These are phyloP conservation scores for Thraustochytrium striatum DNA, from an alignment of 352 stramenopile species.

Conservation along the genomic window DNA sequence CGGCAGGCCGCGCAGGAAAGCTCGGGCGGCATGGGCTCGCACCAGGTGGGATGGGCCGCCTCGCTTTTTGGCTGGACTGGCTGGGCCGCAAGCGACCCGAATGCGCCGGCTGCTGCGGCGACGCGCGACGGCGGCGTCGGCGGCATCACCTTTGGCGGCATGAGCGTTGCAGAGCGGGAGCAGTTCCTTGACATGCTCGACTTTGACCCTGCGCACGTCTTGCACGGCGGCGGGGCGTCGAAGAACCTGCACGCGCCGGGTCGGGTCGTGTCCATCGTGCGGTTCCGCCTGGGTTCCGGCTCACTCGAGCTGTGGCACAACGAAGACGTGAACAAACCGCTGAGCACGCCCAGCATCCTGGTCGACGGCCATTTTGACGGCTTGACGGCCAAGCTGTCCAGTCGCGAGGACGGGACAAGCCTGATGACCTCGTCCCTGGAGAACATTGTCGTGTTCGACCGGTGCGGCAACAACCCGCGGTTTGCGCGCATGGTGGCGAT, in stretches of 20 bases:
- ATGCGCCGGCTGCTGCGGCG: not conserved
- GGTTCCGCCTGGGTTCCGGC: slow-evolving; percentile 16
- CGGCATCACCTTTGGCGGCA: not conserved
- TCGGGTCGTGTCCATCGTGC: not conserved
- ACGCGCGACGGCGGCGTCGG: not conserved
- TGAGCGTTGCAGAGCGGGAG: slow-evolving; percentile 28
- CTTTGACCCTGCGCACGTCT: slow-evolving; percentile 30
- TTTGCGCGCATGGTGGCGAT: slow-evolving; percentile 11
- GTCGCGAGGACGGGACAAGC: slow-evolving; percentile 19
- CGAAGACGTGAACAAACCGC: not conserved
- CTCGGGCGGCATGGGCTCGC: no score
- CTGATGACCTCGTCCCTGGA: not conserved
- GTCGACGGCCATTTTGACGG: slow-evolving; percentile 27
- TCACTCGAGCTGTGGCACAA: slow-evolving; percentile 34
- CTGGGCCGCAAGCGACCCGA: slow-evolving; percentile 1
- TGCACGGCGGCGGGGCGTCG: not conserved
- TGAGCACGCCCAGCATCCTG: not conserved
- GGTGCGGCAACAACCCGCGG: not conserved
- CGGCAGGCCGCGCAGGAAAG: not conserved
- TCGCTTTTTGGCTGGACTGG: slow-evolving; percentile 40
- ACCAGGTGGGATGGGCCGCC: not conserved
- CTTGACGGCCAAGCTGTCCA: not conserved
- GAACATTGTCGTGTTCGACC: slow-evolving; percentile 37
- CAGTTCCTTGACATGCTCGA: slow-evolving; percentile 27
- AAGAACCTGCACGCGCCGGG: not conserved